These are phyloP conservation scores for Canavalia ensiformis DNA, from an alignment of 306 rosid genomes.

Conservation along the genomic window DNA sequence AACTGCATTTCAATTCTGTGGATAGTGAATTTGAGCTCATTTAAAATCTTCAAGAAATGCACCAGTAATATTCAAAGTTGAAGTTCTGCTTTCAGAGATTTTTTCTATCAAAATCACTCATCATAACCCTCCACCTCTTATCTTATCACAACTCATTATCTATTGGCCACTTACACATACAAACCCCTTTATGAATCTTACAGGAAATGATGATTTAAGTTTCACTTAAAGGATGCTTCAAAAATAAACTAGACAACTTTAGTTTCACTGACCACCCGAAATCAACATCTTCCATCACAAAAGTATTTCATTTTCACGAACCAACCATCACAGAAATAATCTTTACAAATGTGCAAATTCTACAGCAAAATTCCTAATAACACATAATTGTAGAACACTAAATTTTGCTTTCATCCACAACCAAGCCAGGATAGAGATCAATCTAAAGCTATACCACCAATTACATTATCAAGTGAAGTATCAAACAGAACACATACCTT, in stretches of 20 bases:
- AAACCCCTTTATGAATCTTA: neutral
- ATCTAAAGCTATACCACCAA: slow-evolving; percentile 1
- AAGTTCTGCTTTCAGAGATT: neutral
- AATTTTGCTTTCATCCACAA: slow-evolving; percentile 41
- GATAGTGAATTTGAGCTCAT: slow-evolving; percentile 22
- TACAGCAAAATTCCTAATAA: slow-evolving; percentile 16
- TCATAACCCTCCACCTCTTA: slow-evolving; percentile 9
- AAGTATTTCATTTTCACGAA: slow-evolving; percentile 37
- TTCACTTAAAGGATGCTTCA: neutral
- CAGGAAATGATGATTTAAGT: neutral
- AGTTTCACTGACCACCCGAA: slow-evolving; percentile 16
- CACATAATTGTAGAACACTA: slow-evolving; percentile 3
- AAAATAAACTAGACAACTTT: slow-evolving; percentile 8
- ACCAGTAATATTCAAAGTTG: neutral
- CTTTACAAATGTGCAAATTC: slow-evolving; percentile 2
- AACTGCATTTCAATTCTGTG: slow-evolving; percentile 8
- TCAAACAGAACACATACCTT: slow-evolving; percentile 64
- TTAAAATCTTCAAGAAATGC: slow-evolving; percentile 31
- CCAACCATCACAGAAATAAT: slow-evolving; percentile 26
- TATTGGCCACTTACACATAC: neutral
- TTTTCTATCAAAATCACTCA: slow-evolving; percentile 1
- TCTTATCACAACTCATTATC: slow-evolving; percentile 11
- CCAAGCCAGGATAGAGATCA: slow-evolving; percentile 18
- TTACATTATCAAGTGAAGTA: neutral
- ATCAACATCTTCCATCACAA: slow-evolving; percentile 22